A percentile compares a stretch with the other conserved stretches of the same genome.
phyloP scores from a whole-genome alignment of 1,284 basidiomycete genomes.

The Microstroma glucosiphilum region DNA sequence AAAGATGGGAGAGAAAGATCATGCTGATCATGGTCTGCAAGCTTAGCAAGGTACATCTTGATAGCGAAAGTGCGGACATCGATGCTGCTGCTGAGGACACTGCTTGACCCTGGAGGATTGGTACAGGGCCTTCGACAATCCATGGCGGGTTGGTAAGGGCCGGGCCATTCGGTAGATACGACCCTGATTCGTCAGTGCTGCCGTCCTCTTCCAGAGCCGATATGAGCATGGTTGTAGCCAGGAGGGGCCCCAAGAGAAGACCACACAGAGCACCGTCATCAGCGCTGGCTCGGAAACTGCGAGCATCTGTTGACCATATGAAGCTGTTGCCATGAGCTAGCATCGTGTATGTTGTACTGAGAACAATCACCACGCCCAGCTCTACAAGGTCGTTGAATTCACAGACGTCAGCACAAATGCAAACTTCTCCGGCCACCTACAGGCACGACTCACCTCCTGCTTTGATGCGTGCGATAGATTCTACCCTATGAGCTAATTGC shows the following conservation, averaged over 20 bases:
- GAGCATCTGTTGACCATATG: slow-evolving; percentile 40
- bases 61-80: slow-evolving; percentile 28
- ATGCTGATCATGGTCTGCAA: slow-evolving; percentile 33
- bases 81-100: slow-evolving; percentile 11
- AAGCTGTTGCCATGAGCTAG: slow-evolving; percentile 25
- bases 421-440: background rate
- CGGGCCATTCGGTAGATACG: slow-evolving; percentile 20
- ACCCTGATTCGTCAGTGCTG: slow-evolving; percentile 3
- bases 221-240: slow-evolving; percentile 30
- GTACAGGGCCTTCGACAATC: slow-evolving; percentile 29
- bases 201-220: slow-evolving; percentile 24
- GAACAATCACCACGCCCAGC: slow-evolving; percentile 23
- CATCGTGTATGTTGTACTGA: slow-evolving; percentile 29
- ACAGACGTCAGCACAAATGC: background rate
- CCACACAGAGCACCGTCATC: slow-evolving; percentile 39
- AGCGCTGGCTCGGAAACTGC: slow-evolving; percentile 31
- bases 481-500: background rate
- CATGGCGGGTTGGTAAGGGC: slow-evolving; percentile 27
- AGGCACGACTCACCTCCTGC: background rate
- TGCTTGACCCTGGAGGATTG: slow-evolving; percentile 21
- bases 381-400: slow-evolving; percentile 10
- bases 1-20: slow-evolving; percentile 23
- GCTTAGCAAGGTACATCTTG: slow-evolving; percentile 34
- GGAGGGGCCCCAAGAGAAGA: slow-evolving; percentile 31
- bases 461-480: background rate